phyloP scores from a whole-genome alignment of 2,329 filamentous ascomycete genomes.

The Cladosporium sphaerospermum region DNA sequence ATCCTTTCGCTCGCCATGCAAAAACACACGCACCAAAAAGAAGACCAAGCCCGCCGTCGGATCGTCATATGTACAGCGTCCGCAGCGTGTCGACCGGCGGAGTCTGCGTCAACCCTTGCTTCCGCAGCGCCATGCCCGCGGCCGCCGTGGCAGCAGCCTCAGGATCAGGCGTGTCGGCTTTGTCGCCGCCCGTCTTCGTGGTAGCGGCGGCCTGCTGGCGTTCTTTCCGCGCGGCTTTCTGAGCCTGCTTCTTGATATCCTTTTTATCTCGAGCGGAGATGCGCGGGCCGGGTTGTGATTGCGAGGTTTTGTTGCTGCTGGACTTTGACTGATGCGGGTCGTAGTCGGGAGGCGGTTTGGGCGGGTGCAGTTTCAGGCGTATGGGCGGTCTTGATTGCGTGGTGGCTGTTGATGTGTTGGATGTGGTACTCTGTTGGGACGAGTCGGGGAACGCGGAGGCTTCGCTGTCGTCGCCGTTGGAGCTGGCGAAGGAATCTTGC shows the following conservation, averaged over 20 bases:
- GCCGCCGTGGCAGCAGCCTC: slow-evolving; percentile 6
- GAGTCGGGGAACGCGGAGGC: slow-evolving; percentile 25
- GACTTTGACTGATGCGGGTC: background rate
- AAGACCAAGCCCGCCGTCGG: background rate
- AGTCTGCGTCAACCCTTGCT: slow-evolving; percentile 28
- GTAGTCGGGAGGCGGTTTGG: slow-evolving; percentile 23
- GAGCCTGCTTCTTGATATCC: slow-evolving; percentile 36
- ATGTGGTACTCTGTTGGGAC: slow-evolving; percentile 16
- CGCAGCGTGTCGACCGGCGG: slow-evolving; percentile 32
- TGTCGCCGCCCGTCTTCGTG: background rate
- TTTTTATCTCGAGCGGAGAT: slow-evolving; percentile 32
- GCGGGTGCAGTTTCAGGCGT: slow-evolving; percentile 31
- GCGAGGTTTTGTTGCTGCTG: slow-evolving; percentile 25
- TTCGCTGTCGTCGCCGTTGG: slow-evolving; percentile 23
- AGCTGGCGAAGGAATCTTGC: slow-evolving; percentile 31
- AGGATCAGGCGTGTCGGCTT: background rate
- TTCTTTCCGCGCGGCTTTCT: slow-evolving; percentile 37
- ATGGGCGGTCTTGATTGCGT: slow-evolving; percentile 12
- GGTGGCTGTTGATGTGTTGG: slow-evolving; percentile 3
- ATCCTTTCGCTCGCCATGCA: background rate
- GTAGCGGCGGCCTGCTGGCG: slow-evolving; percentile 26
- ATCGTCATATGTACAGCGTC: slow-evolving; percentile 33
- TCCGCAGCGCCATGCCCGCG: slow-evolving; percentile 26
- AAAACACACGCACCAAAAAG: background rate
- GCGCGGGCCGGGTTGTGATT: slow-evolving; percentile 31